Conservation (phyloP, 2,329 filamentous ascomycete species). For the Chrysoporthe deuterocubensis region DNA sequence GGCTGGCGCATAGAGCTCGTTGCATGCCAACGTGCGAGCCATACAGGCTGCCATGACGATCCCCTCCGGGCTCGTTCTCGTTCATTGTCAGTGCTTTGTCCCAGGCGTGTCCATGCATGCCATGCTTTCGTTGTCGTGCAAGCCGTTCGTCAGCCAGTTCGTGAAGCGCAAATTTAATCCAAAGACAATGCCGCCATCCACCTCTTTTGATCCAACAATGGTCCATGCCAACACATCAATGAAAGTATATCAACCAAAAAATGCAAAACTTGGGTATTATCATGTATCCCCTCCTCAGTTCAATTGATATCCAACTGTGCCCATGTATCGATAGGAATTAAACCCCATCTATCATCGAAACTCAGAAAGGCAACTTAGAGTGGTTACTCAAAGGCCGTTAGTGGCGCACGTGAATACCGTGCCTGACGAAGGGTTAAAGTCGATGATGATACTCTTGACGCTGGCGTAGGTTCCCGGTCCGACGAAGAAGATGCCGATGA, state of each 20-base stretch:
- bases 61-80: not conserved
- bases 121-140: not conserved
- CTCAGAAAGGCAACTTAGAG: not conserved
- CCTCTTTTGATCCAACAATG: not conserved
- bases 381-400: constrained; percentile 60
- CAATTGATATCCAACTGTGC: not conserved
- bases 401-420: constrained; percentile 75
- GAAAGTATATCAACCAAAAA: not conserved
- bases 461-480: constrained; percentile 80
- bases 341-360: not conserved
- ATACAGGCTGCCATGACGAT: not conserved
- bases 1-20: not conserved
- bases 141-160: not conserved
- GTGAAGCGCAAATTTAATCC: not conserved
- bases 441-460: constrained; percentile 74
- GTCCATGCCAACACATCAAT: not conserved
- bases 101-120: not conserved
- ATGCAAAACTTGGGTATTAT: not conserved
- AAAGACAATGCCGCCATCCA: not conserved
- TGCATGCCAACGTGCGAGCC: not conserved
- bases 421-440: constrained; percentile 65
- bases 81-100: not conserved
- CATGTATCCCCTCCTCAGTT: not conserved
- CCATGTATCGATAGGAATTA: not conserved
- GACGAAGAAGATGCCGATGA: constrained; percentile 79